These are phyloP conservation scores for Venturia oleaginea DNA, from an alignment of 2,329 filamentous ascomycete species.

Conservation along the genomic window DNA sequence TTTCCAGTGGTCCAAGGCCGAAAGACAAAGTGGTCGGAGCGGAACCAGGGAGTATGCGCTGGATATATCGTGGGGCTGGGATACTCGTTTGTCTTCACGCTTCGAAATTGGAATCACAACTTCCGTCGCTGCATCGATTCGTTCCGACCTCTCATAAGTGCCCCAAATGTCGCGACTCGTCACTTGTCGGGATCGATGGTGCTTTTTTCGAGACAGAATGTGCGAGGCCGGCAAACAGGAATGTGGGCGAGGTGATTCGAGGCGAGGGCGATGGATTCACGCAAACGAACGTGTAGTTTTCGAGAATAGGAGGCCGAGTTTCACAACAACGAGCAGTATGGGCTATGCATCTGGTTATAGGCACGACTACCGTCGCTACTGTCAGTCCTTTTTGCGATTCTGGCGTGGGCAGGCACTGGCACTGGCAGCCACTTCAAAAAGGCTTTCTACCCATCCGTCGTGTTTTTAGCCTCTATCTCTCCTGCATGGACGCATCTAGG, in stretches of 20 bases:
- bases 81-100: background rate
- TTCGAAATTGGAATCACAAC: background rate
- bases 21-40: background rate
- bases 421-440: background rate
- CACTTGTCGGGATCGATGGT: background rate
- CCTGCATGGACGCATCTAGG: background rate
- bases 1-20: background rate
- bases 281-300: background rate
- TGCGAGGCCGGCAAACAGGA: background rate
- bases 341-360: background rate
- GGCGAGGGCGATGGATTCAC: background rate
- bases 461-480: background rate
- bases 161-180: background rate
- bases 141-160: background rate
- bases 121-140: background rate
- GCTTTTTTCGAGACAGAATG: background rate
- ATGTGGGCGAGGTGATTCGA: background rate
- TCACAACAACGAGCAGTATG: background rate
- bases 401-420: background rate
- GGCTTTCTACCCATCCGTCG: constrained; percentile 4
- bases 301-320: background rate
- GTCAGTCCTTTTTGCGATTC: background rate
- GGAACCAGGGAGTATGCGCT: background rate
- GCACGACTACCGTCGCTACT: background rate
- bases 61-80: background rate